These are phyloP conservation scores for Schwanniomyces etchellsii DNA, from an alignment of 1,139 yeast genomes.

Conservation along the genomic window DNA sequence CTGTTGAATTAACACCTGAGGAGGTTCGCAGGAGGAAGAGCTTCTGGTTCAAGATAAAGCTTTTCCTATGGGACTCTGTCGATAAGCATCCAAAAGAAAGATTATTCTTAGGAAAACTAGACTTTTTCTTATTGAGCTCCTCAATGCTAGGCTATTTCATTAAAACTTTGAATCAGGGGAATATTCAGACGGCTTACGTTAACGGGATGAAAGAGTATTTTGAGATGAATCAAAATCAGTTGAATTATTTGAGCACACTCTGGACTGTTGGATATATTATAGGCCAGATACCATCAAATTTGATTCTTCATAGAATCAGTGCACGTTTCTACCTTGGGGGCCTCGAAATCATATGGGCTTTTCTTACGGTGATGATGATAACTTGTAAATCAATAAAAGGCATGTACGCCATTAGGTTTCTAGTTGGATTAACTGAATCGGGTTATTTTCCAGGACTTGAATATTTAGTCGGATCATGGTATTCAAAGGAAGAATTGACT, in stretches of 20 bases:
- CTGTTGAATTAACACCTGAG: slow-evolving; percentile 21
- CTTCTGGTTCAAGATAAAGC: slow-evolving; percentile 20
- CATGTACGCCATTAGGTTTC: slow-evolving; percentile 51
- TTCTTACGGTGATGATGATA: slow-evolving; percentile 47
- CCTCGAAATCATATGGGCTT: slow-evolving; percentile 54
- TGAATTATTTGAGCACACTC: slow-evolving; percentile 44
- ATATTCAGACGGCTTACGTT: slow-evolving; percentile 50
- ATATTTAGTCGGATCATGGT: slow-evolving; percentile 13
- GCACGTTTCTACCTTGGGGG: slow-evolving; percentile 51
- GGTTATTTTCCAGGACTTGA: slow-evolving; percentile 51
- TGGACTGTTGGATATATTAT: slow-evolving; percentile 58
- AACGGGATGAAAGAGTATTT: slow-evolving; percentile 59
- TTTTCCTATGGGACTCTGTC: slow-evolving; percentile 43
- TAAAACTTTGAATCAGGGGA: slow-evolving; percentile 38
- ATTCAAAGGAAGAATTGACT: slow-evolving; percentile 9
- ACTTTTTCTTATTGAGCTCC: slow-evolving; percentile 38
- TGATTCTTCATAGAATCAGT: slow-evolving; percentile 46
- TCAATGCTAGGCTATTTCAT: slow-evolving; percentile 38
- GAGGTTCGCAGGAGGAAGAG: slow-evolving; percentile 16
- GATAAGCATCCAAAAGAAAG: slow-evolving; percentile 44
- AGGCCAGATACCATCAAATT: slow-evolving; percentile 55
- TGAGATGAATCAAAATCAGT: slow-evolving; percentile 47
- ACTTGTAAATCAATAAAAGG: slow-evolving; percentile 31
- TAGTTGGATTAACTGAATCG: slow-evolving; percentile 53
- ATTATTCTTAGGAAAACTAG: slow-evolving; percentile 34